These are phyloP conservation scores for Cenchrus americanus DNA, from an alignment of 176 grass and related monocot species.

Conservation along the genomic window DNA sequence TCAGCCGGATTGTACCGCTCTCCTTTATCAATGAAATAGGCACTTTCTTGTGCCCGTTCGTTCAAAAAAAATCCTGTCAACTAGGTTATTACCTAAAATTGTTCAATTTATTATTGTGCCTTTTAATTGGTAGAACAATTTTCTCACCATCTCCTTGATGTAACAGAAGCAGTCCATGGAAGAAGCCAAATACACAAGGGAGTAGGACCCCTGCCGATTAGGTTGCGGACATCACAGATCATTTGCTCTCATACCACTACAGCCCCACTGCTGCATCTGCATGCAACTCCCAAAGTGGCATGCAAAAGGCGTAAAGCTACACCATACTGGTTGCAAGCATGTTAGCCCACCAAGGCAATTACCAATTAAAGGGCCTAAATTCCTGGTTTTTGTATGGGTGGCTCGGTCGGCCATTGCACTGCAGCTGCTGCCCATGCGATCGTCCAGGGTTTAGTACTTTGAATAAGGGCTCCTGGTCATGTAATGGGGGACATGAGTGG, in stretches of 20 bases:
- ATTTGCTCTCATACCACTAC: conserved; percentile 14
- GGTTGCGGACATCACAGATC: background rate
- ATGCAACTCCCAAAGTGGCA: conserved; percentile 5
- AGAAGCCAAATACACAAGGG: conserved; percentile 10
- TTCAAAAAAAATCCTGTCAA: too few relatives aligned
- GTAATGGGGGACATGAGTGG: conserved; percentile 45
- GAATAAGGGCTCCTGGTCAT: conserved; percentile 12
- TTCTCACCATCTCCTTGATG: background rate
- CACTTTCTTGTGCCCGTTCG: too few relatives aligned
- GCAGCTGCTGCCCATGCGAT: conserved; percentile 3
- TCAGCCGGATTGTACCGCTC: too few relatives aligned
- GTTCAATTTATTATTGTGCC: background rate
- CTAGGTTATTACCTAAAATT: too few relatives aligned
- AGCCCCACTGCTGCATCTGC: background rate
- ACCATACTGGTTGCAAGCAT: conserved; percentile 29
- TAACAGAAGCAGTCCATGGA: conserved; percentile 21
- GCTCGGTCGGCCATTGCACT: conserved; percentile 47
- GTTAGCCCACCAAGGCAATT: conserved; percentile 46
- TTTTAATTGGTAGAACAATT: background rate
- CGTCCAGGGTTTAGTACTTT: background rate
- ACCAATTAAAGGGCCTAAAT: conserved; percentile 15
- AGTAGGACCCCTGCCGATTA: conserved; percentile 6
- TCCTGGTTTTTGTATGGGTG: conserved; percentile 36
- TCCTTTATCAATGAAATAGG: too few relatives aligned
- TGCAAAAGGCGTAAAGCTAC: conserved; percentile 38